Conservation (phyloP, 768 basidiomycete genomes). For the Rhodocollybia butyracea region DNA sequence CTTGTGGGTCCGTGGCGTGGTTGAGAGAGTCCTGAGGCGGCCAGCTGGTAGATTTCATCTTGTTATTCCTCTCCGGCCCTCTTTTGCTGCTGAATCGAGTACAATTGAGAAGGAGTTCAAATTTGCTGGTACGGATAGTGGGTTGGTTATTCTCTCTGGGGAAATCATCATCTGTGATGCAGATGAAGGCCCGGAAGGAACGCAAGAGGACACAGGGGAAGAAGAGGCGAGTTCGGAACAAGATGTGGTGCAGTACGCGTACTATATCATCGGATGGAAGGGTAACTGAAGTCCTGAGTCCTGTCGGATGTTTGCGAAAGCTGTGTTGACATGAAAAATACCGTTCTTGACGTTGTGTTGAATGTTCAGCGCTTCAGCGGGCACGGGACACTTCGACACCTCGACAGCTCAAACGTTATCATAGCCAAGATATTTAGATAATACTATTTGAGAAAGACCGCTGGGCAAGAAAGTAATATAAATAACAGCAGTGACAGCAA, state of each 20-base stretch:
- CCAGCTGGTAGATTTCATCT: conserved; percentile 56
- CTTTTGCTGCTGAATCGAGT: conserved; percentile 56
- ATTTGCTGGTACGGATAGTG: conserved; percentile 16
- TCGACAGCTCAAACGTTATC: too few species aligned
- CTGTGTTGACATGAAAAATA: neutral
- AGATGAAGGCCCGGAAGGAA: conserved; percentile 18
- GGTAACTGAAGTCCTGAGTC: neutral
- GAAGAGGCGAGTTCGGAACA: conserved; percentile 30
- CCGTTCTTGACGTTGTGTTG: too few species aligned
- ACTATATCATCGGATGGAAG: conserved; percentile 72
- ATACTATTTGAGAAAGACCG: neutral
- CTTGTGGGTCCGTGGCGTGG: conserved; percentile 63
- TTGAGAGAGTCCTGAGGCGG: conserved; percentile 44
- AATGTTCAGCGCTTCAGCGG: too few species aligned
- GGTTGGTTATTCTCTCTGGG: conserved; percentile 50
- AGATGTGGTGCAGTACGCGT: conserved; percentile 57
- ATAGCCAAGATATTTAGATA: too few species aligned
- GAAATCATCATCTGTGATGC: conserved; percentile 56
- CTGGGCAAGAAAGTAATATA: neutral
- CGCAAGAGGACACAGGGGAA: conserved; percentile 20
- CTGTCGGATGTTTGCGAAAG: neutral
- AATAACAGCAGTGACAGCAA: neutral
- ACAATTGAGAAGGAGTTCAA: conserved; percentile 57
- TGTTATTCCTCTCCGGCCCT: conserved; percentile 70
- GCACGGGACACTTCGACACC: too few species aligned